Conservation (phyloP, 2,329 filamentous ascomycete genomes). For the Fusarium sp. region DNA sequence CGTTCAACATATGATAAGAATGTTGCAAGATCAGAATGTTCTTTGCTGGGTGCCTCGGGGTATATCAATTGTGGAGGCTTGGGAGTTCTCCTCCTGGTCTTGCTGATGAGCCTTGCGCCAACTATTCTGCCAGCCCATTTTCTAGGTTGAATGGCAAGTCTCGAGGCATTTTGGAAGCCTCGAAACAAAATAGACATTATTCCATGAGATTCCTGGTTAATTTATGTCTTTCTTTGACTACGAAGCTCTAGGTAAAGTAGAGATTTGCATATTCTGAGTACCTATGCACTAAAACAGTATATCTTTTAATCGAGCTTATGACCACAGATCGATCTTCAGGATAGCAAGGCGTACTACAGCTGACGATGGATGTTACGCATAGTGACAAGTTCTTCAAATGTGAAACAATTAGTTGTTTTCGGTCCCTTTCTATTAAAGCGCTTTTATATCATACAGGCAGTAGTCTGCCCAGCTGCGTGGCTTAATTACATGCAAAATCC, state of each 20-base stretch:
- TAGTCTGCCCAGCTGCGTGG: not conserved
- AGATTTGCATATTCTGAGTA: not conserved
- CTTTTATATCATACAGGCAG: constrained; percentile 3
- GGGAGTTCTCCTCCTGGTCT: constrained; percentile 4
- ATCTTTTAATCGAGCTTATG: constrained; percentile 15
- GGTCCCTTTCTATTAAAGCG: constrained; percentile 6
- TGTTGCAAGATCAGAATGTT: constrained; percentile 72
- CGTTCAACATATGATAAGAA: constrained; percentile 74
- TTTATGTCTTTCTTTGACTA: not conserved
- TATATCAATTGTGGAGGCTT: constrained; percentile 50
- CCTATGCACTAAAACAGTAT: constrained; percentile 33
- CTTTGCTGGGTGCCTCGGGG: constrained; percentile 59
- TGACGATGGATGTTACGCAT: too few species aligned
- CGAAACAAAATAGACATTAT: constrained; percentile 33
- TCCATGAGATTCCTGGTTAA: constrained; percentile 14
- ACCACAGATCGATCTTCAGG: not conserved
- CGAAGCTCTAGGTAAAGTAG: not conserved
- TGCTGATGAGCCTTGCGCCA: constrained; percentile 21
- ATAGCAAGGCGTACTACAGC: not conserved
- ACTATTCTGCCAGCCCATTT: not conserved
- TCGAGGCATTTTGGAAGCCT: constrained; percentile 10
- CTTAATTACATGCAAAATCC: constrained; percentile 7
- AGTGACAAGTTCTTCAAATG: not conserved
- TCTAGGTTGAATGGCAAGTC: not conserved
- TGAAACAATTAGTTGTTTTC: not conserved